These are phyloP conservation scores for Ceraceosorus guamensis DNA, from an alignment of 1,284 basidiomycete genomes.

Conservation along the genomic window DNA sequence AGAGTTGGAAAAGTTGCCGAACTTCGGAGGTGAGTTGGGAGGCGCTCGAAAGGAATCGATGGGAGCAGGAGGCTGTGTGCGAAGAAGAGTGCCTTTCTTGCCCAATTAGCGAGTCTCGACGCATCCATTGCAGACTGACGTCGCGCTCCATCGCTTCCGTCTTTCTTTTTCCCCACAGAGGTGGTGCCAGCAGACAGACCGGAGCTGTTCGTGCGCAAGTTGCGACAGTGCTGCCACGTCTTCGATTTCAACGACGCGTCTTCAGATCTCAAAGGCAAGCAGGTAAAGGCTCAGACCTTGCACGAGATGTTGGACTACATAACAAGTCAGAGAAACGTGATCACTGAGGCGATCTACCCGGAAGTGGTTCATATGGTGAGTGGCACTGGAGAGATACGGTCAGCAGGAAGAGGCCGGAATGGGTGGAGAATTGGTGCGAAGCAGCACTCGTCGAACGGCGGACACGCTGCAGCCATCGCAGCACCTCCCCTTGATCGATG, in stretches of 20 bases:
- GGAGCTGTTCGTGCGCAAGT: slow-evolving; percentile 86
- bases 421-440: too few species aligned
- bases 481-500: too few species aligned
- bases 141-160: neutral
- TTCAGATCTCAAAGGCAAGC: slow-evolving; percentile 90
- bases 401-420: too few species aligned
- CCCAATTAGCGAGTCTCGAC: too few species aligned
- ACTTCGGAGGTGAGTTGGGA: slow-evolving; percentile 77
- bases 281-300: slow-evolving; percentile 94
- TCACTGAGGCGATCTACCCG: slow-evolving; percentile 95
- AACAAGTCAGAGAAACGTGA: slow-evolving; percentile 89
- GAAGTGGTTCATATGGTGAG: slow-evolving; percentile 96
- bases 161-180: slow-evolving; percentile 57
- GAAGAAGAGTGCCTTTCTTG: too few species aligned
- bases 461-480: too few species aligned
- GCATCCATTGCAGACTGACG: neutral
- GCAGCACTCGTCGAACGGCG: too few species aligned
- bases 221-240: slow-evolving; percentile 89
- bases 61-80: too few species aligned
- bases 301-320: slow-evolving; percentile 99
- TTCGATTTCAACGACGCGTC: slow-evolving; percentile 99
- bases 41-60: too few species aligned
- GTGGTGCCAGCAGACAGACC: slow-evolving; percentile 80
- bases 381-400: too few species aligned
- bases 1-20: slow-evolving; percentile 86